Evolutionary conservation across 2,329 filamentous ascomycete genomes (phyloP), one percentile per base, ranked within the genome.

Genomic region (Zarea fungicola): DNA sequence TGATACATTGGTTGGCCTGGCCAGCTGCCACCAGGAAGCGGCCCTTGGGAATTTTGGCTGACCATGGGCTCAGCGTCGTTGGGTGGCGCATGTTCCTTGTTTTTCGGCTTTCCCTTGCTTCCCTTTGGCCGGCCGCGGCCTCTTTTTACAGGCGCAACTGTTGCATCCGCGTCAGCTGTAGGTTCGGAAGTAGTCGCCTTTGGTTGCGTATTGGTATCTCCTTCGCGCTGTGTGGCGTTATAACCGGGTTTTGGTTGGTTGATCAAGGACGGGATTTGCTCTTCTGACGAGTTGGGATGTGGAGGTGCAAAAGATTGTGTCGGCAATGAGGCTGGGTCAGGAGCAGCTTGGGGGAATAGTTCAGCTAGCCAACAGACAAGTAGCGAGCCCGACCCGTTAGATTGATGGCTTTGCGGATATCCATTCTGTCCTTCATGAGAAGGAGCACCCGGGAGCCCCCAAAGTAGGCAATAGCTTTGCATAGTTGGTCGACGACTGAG

Each of bases 301-400:
- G 26, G 16, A 28, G 31, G 14, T 14, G 29, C n/a, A 26, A 35
- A 25, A n/a, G 48, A 21, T 7, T 34, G 26, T n/a, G 44, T 32
- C 18, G 41, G 21, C 14, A 41, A 21, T 8, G 39, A 13, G 3
- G 44, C 29, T 23, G 50, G 60, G 22, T 42, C 25, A 49, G 50
- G 26, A 13, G 31, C 32, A n/a, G 45, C 13, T 29, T 11, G 31
- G 16, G 80, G 80, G 52, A 84, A 85, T 47, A 85, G 81, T 57
- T 84, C 81, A 11, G 78, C 69, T 37, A 84, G 64, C 80, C 81
- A 84, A 18, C 77, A 75, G 25, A 85, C 71, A 51, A 84, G 79
- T 10, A 80, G 64, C 18, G 73, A 72, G 2, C 81, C 81, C 1
- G 74, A 66, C 3, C 81, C 80, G 58, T 83, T 82, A 11, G 70